phyloP scores from a whole-genome alignment of 257 asterid genomes.

The Solanum virginianum region DNA sequence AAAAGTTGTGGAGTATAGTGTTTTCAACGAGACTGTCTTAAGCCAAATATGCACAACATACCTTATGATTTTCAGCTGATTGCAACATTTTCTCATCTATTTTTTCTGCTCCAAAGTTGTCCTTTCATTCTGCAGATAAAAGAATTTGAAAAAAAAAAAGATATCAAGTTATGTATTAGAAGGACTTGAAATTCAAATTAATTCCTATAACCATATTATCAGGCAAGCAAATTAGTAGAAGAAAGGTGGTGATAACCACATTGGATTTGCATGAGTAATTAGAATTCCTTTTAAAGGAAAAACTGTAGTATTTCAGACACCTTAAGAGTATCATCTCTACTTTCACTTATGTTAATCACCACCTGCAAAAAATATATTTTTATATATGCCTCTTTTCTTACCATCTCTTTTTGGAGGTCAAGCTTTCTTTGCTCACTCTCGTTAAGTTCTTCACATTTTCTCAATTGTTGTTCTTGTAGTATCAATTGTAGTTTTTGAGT shows the following conservation, averaged over 20 bases:
- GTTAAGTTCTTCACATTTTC: background rate
- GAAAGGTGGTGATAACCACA: background rate
- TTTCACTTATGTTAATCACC: background rate
- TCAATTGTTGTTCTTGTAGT: background rate
- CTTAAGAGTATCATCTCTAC: background rate
- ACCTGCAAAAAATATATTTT: background rate
- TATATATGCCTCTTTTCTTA: background rate
- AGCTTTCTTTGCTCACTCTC: slow-evolving; percentile 1
- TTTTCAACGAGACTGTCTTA: background rate
- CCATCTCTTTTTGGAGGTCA: slow-evolving; percentile 5
- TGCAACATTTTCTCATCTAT: slow-evolving; percentile 40
- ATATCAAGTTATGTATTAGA: background rate
- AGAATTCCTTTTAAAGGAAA: background rate
- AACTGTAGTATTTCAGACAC: background rate
- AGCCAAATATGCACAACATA: slow-evolving; percentile 2
- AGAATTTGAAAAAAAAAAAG: background rate
- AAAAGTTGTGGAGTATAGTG: background rate
- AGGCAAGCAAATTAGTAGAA: background rate
- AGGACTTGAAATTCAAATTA: background rate
- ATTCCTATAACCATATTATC: background rate
- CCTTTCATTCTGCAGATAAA: slow-evolving; percentile 50
- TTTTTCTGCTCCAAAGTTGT: slow-evolving; percentile 54
- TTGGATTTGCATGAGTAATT: background rate
- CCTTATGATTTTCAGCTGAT: slow-evolving; percentile 72
- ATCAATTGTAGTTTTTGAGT: background rate